Evolutionary conservation across 2,329 filamentous ascomycete species (phyloP).

Genomic region (Penicillium sp.): DNA sequence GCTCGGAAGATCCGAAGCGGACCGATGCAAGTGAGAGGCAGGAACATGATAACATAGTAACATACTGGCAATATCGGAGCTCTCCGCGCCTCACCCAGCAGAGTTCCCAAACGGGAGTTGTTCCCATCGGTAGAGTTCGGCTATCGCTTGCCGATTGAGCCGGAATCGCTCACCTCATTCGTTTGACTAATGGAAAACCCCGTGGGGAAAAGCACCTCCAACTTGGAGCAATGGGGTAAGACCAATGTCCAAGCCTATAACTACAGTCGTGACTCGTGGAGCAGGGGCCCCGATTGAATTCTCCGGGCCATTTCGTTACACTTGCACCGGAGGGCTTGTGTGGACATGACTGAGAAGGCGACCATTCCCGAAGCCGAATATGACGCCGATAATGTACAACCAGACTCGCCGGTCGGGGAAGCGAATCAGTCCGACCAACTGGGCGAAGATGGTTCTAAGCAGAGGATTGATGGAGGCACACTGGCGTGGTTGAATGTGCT

Average conservation of each 20-base stretch:
- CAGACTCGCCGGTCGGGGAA: neutral
- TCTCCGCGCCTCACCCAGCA: neutral
- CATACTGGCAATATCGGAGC: slow-evolving; percentile 5
- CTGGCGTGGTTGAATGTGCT: slow-evolving; percentile 34
- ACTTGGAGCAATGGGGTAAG: slow-evolving; percentile 18
- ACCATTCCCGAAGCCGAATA: neutral
- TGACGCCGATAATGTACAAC: neutral
- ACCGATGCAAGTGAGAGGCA: neutral
- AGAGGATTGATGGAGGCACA: slow-evolving; percentile 28
- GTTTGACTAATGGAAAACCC: slow-evolving; percentile 28
- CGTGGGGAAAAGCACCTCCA: slow-evolving; percentile 20
- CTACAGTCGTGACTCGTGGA: neutral
- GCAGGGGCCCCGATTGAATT: neutral
- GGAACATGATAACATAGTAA: too few relatives aligned
- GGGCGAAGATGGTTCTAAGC: slow-evolving; percentile 11
- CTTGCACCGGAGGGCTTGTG: neutral
- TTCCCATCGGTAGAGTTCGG: slow-evolving; percentile 27
- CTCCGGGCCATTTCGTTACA: neutral
- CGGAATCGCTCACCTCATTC: slow-evolving; percentile 17
- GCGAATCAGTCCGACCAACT: neutral
- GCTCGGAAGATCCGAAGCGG: neutral
- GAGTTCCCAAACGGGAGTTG: neutral
- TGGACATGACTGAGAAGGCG: slow-evolving; percentile 18
- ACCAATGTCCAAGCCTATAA: slow-evolving; percentile 3
- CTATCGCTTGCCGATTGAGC: slow-evolving; percentile 23